These are phyloP conservation scores for Talaromyces stipitatus DNA, from an alignment of 495 filamentous ascomycete species.

Conservation along the genomic window DNA sequence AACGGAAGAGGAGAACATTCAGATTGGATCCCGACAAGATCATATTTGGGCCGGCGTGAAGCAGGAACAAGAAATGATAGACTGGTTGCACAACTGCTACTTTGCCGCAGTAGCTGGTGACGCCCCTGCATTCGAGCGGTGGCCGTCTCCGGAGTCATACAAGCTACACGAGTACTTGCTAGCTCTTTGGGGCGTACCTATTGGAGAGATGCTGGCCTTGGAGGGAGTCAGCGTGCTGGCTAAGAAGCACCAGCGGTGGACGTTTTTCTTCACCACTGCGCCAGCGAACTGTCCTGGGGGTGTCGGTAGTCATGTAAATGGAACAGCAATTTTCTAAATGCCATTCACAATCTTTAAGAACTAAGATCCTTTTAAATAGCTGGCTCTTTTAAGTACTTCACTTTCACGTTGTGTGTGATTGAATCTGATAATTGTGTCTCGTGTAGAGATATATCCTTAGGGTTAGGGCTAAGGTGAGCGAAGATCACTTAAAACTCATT, in stretches of 20 bases:
- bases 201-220: constrained; percentile 56
- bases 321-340: too few species aligned
- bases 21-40: constrained; percentile 23
- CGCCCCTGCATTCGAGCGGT: constrained; percentile 53
- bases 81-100: constrained; percentile 61
- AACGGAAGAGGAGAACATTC: constrained; percentile 29
- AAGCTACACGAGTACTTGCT: constrained; percentile 57
- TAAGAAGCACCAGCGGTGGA: constrained; percentile 48
- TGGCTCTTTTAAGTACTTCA: too few species aligned
- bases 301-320: too few species aligned
- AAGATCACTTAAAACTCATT: too few species aligned
- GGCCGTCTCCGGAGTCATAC: constrained; percentile 43
- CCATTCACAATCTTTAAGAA: too few species aligned
- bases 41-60: constrained; percentile 43
- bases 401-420: too few species aligned
- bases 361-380: too few species aligned
- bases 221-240: constrained; percentile 41
- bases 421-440: too few species aligned
- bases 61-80: constrained; percentile 49
- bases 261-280: constrained; percentile 58
- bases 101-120: constrained; percentile 58
- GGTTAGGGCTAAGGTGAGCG: too few species aligned
- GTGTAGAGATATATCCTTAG: too few species aligned
- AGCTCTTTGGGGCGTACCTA: constrained; percentile 54
- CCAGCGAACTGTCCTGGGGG: too few species aligned